Base-by-base conservation (phyloP, 2,329 filamentous ascomycete species). In the Fusarium verticillioides region DNA sequence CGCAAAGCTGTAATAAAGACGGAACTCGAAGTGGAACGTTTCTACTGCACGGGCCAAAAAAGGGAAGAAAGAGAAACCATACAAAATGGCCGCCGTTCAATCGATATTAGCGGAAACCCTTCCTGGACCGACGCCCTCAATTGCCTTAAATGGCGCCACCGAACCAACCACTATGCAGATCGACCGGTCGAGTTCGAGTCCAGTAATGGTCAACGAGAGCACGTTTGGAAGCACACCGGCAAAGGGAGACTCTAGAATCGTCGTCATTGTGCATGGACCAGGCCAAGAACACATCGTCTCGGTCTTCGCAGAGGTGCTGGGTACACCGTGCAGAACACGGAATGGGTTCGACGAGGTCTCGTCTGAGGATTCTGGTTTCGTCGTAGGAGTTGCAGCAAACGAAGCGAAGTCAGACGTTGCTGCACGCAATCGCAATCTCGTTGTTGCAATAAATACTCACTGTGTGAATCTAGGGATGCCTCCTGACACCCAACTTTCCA, bases 261-360 rank as follows among this genome's bases (percentile, higher is more conserved):
- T 90, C 34, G 87, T 90, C 39, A 90, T 96, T 67, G 82, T 96
- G 23, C 94, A 92, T 80, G 90, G 92, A 16, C 85, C 85, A 28
- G 91, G 89, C 23, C 93, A 96, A 80, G 92, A 95, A 67, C 87
- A 88, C 44, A 93, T 96, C 71, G 90, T 95, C 34, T 89, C 89
- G 28, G 84, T 93, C 39, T 93, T 95, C 75, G 93, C 94, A 32
- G 93, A 96, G 77, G 91, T 96, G 12, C 83, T 96, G 46, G 94
- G 94, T 19, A 94, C 95, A 79, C 88, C 91, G 26, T 92, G 89
- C 82, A 88, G 87, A 66, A 84, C 92, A 47, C 88, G 89, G 60
- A 81, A 84, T 37, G 84, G 87, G 62, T 86, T 93, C 81, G 83
- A 85, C 69, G 83, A 88, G 50, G 84, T 91, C 75, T 85, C 84